These are phyloP conservation scores for Yarrowia phangngaensis DNA, from an alignment of 805 yeast genomes.

Conservation along the genomic window DNA sequence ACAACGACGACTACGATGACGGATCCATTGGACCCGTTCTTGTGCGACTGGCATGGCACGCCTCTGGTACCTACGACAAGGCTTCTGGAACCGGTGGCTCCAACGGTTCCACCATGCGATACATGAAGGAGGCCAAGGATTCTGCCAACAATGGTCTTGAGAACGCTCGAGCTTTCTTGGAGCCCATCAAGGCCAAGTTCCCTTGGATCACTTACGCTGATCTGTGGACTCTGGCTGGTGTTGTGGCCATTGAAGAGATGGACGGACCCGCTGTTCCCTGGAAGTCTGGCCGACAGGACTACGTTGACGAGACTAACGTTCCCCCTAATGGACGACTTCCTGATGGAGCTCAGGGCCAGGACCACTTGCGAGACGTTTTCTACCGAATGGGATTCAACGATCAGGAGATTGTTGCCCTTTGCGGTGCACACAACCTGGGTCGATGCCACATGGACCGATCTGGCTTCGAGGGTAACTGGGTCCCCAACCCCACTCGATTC, in stretches of 20 bases:
- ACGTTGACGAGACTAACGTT: slow-evolving; percentile 50
- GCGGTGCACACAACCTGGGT: slow-evolving; percentile 63
- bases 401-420: slow-evolving; percentile 57
- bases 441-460: slow-evolving; percentile 60
- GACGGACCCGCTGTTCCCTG: slow-evolving; percentile 69
- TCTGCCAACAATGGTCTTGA: slow-evolving; percentile 51
- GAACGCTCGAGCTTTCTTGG: slow-evolving; percentile 53
- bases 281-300: slow-evolving; percentile 70
- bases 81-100: slow-evolving; percentile 51
- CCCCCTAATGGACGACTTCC: slow-evolving; percentile 66
- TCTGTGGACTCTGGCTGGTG: slow-evolving; percentile 71
- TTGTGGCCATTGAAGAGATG: slow-evolving; percentile 57
- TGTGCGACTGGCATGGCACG: slow-evolving; percentile 82
- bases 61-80: slow-evolving; percentile 71
- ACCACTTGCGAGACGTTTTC: slow-evolving; percentile 54
- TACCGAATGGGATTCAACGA: slow-evolving; percentile 58
- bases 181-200: slow-evolving; percentile 51
- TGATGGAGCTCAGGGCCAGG: slow-evolving; percentile 52
- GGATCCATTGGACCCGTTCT: slow-evolving; percentile 73
- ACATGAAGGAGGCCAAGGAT: slow-evolving; percentile 44
- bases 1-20: slow-evolving; percentile 54
- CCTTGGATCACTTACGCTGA: slow-evolving; percentile 65
- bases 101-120: slow-evolving; percentile 55
- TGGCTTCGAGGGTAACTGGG: slow-evolving; percentile 90
- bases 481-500: slow-evolving; percentile 69